Percentiles rank a stretch among this genome's conserved stretches.
Conservation (phyloP, 2,329 filamentous ascomycete genomes). For the Thelonectria rubi region DNA sequence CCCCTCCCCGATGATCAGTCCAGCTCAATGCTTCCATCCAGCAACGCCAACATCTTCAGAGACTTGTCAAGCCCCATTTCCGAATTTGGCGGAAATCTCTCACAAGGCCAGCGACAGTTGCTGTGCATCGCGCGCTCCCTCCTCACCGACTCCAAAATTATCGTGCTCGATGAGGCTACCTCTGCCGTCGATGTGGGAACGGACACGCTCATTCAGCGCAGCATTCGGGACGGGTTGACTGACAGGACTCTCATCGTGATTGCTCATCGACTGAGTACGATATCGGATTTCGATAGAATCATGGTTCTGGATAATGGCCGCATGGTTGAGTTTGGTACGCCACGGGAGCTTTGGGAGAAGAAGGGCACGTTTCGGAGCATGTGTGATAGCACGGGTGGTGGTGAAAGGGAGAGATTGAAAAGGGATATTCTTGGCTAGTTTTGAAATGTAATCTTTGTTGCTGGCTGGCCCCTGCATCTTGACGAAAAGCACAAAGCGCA, state of each 20-base stretch:
- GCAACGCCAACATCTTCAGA: constrained; percentile 72
- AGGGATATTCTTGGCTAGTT: constrained; percentile 49
- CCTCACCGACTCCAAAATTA: constrained; percentile 75
- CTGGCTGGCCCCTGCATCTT: too few relatives aligned
- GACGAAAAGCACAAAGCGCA: too few relatives aligned
- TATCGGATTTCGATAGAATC: constrained; percentile 79
- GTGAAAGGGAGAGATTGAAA: constrained; percentile 54
- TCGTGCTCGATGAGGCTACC: constrained; percentile 83
- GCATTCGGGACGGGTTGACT: constrained; percentile 75
- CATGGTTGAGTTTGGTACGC: constrained; percentile 73
- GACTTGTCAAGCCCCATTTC: constrained; percentile 70
- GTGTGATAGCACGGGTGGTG: constrained; percentile 67
- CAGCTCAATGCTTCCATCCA: constrained; percentile 43
- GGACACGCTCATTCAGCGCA: constrained; percentile 76
- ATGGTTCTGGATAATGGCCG: constrained; percentile 74
- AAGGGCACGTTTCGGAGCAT: constrained; percentile 65
- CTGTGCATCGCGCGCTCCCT: constrained; percentile 79
- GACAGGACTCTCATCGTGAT: constrained; percentile 78
- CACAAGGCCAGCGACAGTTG: constrained; percentile 79
- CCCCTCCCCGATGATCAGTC: constrained; percentile 51
- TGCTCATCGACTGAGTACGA: constrained; percentile 78
- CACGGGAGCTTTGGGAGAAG: constrained; percentile 63
- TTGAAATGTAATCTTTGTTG: neutral
- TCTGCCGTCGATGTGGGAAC: constrained; percentile 81
- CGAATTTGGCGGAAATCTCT: constrained; percentile 78